phyloP scores from a whole-genome alignment of 108 stramenopile genomes.

The Cyclotella distinguenda region DNA sequence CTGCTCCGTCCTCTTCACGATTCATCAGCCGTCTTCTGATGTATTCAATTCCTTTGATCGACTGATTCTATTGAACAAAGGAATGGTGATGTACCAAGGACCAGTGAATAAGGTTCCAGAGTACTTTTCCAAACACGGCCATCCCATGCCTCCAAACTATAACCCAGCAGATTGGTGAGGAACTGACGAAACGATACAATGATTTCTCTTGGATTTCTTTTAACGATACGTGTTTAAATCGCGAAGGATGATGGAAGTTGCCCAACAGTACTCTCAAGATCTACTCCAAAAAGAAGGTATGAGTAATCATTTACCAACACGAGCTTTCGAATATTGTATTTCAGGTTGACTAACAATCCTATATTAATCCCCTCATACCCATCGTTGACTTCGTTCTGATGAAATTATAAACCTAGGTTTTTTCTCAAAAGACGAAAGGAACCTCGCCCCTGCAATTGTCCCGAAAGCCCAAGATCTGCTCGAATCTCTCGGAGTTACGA shows the following conservation, averaged over 20 bases:
- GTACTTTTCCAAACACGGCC: slow-evolving; percentile 55
- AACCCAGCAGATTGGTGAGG: slow-evolving; percentile 75
- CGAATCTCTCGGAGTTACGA: slow-evolving; percentile 32
- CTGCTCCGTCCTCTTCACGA: slow-evolving; percentile 82
- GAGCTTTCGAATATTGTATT: no score
- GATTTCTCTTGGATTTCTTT: not conserved
- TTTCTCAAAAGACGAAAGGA: slow-evolving; percentile 2
- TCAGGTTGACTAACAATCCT: not conserved
- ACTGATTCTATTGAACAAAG: slow-evolving; percentile 67
- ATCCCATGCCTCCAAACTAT: slow-evolving; percentile 68
- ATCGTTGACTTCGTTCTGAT: no score
- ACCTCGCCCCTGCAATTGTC: slow-evolving; percentile 4
- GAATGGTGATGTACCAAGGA: slow-evolving; percentile 75
- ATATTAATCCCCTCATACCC: not conserved
- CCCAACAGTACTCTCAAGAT: slow-evolving; percentile 47
- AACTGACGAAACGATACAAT: no score
- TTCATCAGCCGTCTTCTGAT: slow-evolving; percentile 89
- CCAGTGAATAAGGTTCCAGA: slow-evolving; percentile 44
- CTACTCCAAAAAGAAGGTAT: slow-evolving; percentile 18
- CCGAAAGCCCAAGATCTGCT: slow-evolving; percentile 41
- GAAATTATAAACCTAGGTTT: not conserved
- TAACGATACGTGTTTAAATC: not conserved
- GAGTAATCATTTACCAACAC: no score
- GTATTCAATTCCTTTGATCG: slow-evolving; percentile 81
- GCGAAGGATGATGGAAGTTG: slow-evolving; percentile 65